Percentiles rank a stretch among this genome's conserved stretches.
Evolutionary conservation across 176 grass and related monocot genomes (phyloP).

Genomic region (Leersia perrieri): DNA sequence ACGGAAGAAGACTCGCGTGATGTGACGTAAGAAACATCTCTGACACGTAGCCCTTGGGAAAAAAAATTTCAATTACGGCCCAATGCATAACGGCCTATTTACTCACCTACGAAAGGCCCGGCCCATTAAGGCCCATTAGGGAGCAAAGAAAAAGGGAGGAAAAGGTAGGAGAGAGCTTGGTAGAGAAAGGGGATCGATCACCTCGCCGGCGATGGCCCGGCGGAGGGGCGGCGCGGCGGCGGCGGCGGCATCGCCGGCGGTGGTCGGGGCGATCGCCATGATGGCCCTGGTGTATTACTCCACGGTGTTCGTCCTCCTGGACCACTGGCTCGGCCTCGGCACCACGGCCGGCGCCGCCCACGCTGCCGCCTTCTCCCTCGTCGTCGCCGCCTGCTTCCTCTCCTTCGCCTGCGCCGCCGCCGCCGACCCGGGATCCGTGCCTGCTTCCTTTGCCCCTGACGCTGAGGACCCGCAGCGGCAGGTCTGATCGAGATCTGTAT

Average conservation of each 20-base stretch:
- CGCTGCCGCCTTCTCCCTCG: conserved; percentile 54
- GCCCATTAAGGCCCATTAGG: background rate
- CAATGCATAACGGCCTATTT: no score
- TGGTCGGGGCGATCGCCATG: conserved; percentile 37
- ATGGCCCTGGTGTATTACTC: conserved; percentile 64
- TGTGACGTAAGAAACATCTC: no score
- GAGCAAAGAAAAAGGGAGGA: background rate
- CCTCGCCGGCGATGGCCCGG: conserved; percentile 48
- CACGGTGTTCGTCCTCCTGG: conserved; percentile 75
- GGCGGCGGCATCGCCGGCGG: conserved; percentile 38
- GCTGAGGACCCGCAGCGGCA: conserved; percentile 59
- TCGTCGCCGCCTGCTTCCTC: conserved; percentile 59
- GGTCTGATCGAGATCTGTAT: conserved; percentile 38
- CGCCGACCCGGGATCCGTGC: conserved; percentile 63
- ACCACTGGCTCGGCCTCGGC: conserved; percentile 71
- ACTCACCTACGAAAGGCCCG: background rate
- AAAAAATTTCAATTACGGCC: no score
- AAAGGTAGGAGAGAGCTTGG: no score
- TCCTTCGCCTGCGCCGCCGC: conserved; percentile 63
- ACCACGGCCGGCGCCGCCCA: conserved; percentile 51
- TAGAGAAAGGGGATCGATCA: no score
- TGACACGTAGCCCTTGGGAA: no score
- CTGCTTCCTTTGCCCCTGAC: conserved; percentile 53
- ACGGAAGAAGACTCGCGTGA: no score
- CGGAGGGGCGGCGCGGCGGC: conserved; percentile 41